phyloP scores from a whole-genome alignment of 139 green algal species.

The Diplosphaera chodatii region DNA sequence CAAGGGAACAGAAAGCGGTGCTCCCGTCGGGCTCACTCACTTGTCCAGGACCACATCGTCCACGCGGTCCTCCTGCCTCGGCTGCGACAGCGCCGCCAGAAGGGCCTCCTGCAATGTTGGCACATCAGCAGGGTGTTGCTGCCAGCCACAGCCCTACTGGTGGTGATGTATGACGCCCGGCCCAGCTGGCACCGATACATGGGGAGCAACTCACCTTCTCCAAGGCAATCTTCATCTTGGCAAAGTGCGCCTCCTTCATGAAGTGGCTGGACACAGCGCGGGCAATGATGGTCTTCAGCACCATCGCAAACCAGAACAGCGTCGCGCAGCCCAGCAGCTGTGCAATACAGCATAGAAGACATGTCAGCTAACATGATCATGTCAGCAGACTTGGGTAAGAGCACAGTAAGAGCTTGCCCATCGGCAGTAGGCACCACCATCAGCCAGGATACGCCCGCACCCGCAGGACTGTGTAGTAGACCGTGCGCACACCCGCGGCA shows the following conservation, averaged over 20 bases:
- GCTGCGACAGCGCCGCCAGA: conserved; percentile 29
- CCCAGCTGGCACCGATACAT: too few relatives aligned
- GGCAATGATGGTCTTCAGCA: conserved; percentile 29
- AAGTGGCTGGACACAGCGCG: conserved; percentile 49
- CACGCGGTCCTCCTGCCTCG: background rate
- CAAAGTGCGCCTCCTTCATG: conserved; percentile 57
- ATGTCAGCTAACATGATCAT: too few relatives aligned
- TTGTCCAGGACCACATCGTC: background rate
- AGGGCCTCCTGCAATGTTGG: conserved; percentile 49
- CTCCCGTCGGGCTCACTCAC: too few relatives aligned
- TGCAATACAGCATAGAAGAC: too few relatives aligned
- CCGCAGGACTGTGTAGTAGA: background rate
- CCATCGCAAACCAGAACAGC: conserved; percentile 33
- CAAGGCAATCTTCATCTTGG: conserved; percentile 60
- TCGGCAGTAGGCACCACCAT: too few relatives aligned
- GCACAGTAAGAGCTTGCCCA: too few relatives aligned
- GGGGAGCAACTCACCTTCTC: conserved; percentile 32
- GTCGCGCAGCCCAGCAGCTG: conserved; percentile 36
- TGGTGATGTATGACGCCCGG: too few relatives aligned
- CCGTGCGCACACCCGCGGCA: conserved; percentile 1
- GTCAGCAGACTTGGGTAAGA: too few relatives aligned
- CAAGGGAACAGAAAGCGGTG: too few relatives aligned
- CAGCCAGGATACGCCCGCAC: too few relatives aligned
- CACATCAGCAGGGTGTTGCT: too few relatives aligned
- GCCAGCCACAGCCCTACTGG: too few relatives aligned